Percentiles rank a stretch among this genome's conserved stretches.
phyloP scores from a whole-genome alignment of 441 rosid species.

The Biscutella laevigata region DNA sequence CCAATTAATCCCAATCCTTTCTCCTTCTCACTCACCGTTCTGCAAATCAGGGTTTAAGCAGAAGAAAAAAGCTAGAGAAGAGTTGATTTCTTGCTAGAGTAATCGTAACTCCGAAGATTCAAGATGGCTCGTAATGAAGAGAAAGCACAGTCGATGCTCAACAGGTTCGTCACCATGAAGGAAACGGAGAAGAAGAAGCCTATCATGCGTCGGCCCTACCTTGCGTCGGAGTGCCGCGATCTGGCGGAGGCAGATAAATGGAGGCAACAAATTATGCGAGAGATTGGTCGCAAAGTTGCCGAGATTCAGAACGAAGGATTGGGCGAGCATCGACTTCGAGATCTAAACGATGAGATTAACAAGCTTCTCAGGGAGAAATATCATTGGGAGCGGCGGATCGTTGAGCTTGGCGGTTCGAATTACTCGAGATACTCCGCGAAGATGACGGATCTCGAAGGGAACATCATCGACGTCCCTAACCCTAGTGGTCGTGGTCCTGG shows the following conservation, averaged over 20 bases:
- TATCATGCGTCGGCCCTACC: slow-evolving; percentile 76
- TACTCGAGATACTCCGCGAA: slow-evolving; percentile 55
- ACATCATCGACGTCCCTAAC: slow-evolving; percentile 80
- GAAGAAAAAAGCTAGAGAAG: neutral
- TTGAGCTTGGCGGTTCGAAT: slow-evolving; percentile 78
- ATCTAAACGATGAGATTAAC: slow-evolving; percentile 86
- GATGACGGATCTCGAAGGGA: slow-evolving; percentile 87
- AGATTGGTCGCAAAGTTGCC: slow-evolving; percentile 73
- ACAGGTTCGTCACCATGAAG: slow-evolving; percentile 62
- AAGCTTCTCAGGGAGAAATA: slow-evolving; percentile 73
- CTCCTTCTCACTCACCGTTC: neutral
- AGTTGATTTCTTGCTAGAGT: neutral
- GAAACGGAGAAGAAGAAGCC: slow-evolving; percentile 83
- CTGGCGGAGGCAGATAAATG: slow-evolving; percentile 85
- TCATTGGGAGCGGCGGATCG: slow-evolving; percentile 82
- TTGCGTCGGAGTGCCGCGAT: slow-evolving; percentile 86
- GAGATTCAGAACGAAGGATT: slow-evolving; percentile 93
- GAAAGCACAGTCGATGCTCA: slow-evolving; percentile 97
- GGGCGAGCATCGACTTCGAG: slow-evolving; percentile 80
- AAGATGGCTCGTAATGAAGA: slow-evolving; percentile 90
- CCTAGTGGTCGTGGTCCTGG: slow-evolving; percentile 94
- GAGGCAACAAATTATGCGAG: slow-evolving; percentile 87
- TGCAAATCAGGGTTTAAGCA: slow-evolving; percentile 25
- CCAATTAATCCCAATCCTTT: neutral
- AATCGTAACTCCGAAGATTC: slow-evolving; percentile 12